Evolutionary conservation across 2,329 filamentous ascomycete genomes (phyloP).

Genomic region (Lachnellula occidentalis): DNA sequence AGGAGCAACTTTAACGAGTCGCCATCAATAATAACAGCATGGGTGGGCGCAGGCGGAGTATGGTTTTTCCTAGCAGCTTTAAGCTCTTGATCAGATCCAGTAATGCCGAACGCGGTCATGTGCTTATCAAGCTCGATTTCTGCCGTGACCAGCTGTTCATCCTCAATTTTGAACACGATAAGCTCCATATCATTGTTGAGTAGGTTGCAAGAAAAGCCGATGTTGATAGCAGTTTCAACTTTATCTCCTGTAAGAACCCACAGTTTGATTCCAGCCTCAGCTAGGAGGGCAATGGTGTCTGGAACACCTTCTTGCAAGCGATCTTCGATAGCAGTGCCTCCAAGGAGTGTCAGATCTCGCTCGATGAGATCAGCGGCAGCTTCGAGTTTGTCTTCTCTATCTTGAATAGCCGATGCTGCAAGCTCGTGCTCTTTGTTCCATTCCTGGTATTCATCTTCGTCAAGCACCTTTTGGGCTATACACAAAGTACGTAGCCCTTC

Average conservation of each 20-base stretch:
- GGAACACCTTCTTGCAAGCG: constrained; percentile 94
- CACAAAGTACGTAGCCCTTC: constrained; percentile 94
- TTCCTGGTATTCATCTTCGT: constrained; percentile 73
- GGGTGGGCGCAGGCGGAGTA: constrained; percentile 77
- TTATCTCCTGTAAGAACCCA: constrained; percentile 99
- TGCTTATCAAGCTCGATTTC: constrained; percentile 70
- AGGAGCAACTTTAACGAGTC: constrained; percentile 88
- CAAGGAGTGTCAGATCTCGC: constrained; percentile 78
- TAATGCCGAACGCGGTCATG: constrained; percentile 68
- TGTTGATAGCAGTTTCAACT: constrained; percentile 99
- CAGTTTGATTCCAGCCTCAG: constrained; percentile 91
- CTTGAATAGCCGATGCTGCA: constrained; percentile 75
- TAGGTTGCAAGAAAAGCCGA: constrained; percentile 97
- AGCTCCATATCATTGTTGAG: constrained; percentile 98
- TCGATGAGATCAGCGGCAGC: constrained; percentile 86
- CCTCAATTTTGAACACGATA: constrained; percentile 79
- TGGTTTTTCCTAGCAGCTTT: constrained; percentile 74
- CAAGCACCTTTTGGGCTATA: constrained; percentile 76
- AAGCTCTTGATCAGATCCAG: constrained; percentile 80
- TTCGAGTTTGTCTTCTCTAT: constrained; percentile 91
- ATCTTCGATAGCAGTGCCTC: constrained; percentile 96
- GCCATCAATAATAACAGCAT: constrained; percentile 91
- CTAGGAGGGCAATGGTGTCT: constrained; percentile 87
- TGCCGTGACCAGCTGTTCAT: constrained; percentile 59
- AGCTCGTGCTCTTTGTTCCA: constrained; percentile 87